Evolutionary conservation across 1,139 yeast genomes (phyloP).

Genomic region (Blastobotrys illinoisensis): DNA sequence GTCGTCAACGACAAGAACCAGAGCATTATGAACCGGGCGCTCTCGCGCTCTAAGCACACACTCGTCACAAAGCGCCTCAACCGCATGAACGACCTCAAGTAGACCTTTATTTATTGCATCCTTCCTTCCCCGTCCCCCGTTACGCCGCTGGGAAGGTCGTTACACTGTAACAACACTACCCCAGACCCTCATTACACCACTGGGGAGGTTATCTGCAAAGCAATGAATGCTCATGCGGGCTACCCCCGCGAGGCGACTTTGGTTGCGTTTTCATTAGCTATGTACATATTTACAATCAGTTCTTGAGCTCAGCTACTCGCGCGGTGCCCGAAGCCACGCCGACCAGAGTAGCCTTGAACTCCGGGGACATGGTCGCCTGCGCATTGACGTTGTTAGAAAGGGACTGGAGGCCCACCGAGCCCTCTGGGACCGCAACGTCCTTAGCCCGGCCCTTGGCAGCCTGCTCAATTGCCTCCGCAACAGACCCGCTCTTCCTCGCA

Average conservation of each 20-base stretch:
- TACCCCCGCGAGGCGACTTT: no score
- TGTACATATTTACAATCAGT: conserved; percentile 9
- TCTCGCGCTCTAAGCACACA: conserved; percentile 26
- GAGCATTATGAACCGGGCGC: conserved; percentile 20
- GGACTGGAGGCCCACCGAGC: conserved; percentile 13
- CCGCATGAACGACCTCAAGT: background rate
- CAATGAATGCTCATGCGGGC: no score
- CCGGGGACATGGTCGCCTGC: conserved; percentile 21
- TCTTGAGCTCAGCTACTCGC: conserved; percentile 17
- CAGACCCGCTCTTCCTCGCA: background rate
- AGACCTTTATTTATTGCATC: background rate
- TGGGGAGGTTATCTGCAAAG: no score
- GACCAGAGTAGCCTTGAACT: conserved; percentile 22
- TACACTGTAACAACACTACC: no score
- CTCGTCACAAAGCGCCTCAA: conserved; percentile 13
- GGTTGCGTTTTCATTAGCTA: no score
- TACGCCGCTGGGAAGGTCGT: no score
- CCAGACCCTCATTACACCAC: no score
- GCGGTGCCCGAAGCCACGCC: conserved; percentile 26
- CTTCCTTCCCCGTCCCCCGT: no score
- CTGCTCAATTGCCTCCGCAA: conserved; percentile 15
- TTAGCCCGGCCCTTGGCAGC: conserved; percentile 19
- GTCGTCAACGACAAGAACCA: conserved; percentile 21
- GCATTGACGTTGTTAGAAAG: conserved; percentile 22
- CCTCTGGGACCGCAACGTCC: conserved; percentile 14